Percentiles rank a stretch among this genome's conserved stretches.
Conservation (phyloP, 768 basidiomycete species). For the Termitomyces sp. region DNA sequence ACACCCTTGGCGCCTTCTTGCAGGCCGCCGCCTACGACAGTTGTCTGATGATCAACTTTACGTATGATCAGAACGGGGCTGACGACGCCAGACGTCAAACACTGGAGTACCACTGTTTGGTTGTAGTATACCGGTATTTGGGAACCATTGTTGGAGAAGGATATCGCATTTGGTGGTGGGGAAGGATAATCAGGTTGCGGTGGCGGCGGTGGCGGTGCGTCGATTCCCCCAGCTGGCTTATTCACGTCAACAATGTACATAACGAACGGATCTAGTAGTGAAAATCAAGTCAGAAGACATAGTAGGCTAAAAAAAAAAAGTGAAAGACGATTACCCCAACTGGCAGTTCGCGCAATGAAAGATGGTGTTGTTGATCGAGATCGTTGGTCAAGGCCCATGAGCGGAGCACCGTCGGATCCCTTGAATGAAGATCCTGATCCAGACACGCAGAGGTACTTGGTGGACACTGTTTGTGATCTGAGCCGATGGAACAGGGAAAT, state of each 20-base stretch:
- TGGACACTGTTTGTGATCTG: constrained; percentile 92
- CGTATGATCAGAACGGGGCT: constrained; percentile 93
- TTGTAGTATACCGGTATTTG: constrained; percentile 96
- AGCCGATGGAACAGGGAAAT: constrained; percentile 95
- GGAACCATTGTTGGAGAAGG: constrained; percentile 77
- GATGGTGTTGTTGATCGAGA: constrained; percentile 72
- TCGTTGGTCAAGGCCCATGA: constrained; percentile 77
- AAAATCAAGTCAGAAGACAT: constrained; percentile 10
- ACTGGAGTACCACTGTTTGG: constrained; percentile 92
- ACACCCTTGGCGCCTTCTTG: constrained; percentile 85
- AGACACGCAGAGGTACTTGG: constrained; percentile 94
- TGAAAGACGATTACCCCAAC: constrained; percentile 68
- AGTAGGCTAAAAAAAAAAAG: not conserved
- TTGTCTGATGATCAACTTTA: constrained; percentile 88
- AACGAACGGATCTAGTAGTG: constrained; percentile 77
- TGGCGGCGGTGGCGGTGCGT: constrained; percentile 75
- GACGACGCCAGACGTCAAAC: constrained; percentile 89
- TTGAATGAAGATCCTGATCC: constrained; percentile 90
- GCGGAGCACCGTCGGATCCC: constrained; percentile 85
- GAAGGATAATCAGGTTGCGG: constrained; percentile 89
- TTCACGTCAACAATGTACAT: constrained; percentile 97
- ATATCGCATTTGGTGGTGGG: constrained; percentile 86
- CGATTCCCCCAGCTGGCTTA: constrained; percentile 74
- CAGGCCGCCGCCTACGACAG: constrained; percentile 86
- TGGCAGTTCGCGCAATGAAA: constrained; percentile 85